Conservation (phyloP, 1,284 basidiomycete genomes). For the Macrocybe sp. region DNA sequence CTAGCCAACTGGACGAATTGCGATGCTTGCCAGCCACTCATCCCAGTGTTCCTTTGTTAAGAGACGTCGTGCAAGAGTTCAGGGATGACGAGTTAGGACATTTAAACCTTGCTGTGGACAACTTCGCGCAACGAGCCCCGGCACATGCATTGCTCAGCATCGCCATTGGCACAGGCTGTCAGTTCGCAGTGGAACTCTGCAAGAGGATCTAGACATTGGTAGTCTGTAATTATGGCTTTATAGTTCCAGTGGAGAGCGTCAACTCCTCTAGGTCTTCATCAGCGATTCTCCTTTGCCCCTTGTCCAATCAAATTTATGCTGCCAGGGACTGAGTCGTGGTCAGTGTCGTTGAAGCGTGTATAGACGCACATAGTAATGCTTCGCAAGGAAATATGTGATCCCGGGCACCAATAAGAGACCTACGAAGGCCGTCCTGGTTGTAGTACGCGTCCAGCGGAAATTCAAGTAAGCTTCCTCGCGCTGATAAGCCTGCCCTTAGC, state of each 20-base stretch:
- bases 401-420: conserved; percentile 30
- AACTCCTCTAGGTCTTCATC: neutral
- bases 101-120: conserved; percentile 86
- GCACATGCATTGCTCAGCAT: conserved; percentile 89
- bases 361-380: conserved; percentile 22
- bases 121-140: conserved; percentile 88
- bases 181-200: conserved; percentile 86
- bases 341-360: conserved; percentile 3
- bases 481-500: conserved; percentile 33
- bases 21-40: conserved; percentile 59
- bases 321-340: conserved; percentile 3
- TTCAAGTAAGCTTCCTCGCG: conserved; percentile 76
- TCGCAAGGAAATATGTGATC: conserved; percentile 29
- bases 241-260: neutral
- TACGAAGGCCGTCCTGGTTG: conserved; percentile 47
- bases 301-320: conserved; percentile 47
- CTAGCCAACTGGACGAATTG: conserved; percentile 72
- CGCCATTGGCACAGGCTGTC: conserved; percentile 83
- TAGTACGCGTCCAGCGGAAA: conserved; percentile 72
- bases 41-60: conserved; percentile 76
- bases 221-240: conserved; percentile 6
- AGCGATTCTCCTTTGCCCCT: conserved; percentile 41
- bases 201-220: conserved; percentile 58
- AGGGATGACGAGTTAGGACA: conserved; percentile 95
- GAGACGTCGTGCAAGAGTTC: conserved; percentile 78